Evolutionary conservation across 2,329 filamentous ascomycete genomes (phyloP).

Genomic region (Penicillium sp.): DNA sequence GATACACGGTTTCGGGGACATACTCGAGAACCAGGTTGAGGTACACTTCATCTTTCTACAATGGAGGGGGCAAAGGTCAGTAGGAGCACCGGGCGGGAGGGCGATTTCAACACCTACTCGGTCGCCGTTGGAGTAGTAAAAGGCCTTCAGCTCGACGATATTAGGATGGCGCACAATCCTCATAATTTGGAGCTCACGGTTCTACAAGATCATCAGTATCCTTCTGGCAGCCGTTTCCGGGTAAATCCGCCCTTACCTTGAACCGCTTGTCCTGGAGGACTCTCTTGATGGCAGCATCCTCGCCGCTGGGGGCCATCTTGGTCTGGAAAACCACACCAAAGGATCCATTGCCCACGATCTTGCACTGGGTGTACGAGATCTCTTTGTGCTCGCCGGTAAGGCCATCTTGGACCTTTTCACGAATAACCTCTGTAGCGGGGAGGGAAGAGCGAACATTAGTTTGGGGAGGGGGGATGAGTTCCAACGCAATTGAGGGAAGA

Average conservation of each 20-base stretch:
- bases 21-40: conserved; percentile 98
- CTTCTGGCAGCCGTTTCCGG: conserved; percentile 1
- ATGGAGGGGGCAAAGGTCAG: conserved; percentile 8
- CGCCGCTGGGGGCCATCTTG: conserved; percentile 94
- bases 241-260: conserved; percentile 66
- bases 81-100: background rate
- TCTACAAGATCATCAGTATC: conserved; percentile 61
- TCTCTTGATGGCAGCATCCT: conserved; percentile 98
- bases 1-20: conserved; percentile 97
- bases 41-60: conserved; percentile 94
- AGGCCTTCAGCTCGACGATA: conserved; percentile 97
- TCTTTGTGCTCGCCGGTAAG: conserved; percentile 95
- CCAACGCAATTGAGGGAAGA: conserved; percentile 14
- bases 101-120: conserved; percentile 60
- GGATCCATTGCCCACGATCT: conserved; percentile 98
- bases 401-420: conserved; percentile 98
- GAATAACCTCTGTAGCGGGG: conserved; percentile 75
- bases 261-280: conserved; percentile 99
- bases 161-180: conserved; percentile 98
- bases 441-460: conserved; percentile 7
- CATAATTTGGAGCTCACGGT: conserved; percentile 99
- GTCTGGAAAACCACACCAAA: conserved; percentile 99
- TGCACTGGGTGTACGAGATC: conserved; percentile 98
- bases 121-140: conserved; percentile 99
- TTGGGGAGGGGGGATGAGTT: background rate